Base-by-base conservation (phyloP, 2,329 filamentous ascomycete species). In the Macrophomina pseudophaseolina region DNA sequence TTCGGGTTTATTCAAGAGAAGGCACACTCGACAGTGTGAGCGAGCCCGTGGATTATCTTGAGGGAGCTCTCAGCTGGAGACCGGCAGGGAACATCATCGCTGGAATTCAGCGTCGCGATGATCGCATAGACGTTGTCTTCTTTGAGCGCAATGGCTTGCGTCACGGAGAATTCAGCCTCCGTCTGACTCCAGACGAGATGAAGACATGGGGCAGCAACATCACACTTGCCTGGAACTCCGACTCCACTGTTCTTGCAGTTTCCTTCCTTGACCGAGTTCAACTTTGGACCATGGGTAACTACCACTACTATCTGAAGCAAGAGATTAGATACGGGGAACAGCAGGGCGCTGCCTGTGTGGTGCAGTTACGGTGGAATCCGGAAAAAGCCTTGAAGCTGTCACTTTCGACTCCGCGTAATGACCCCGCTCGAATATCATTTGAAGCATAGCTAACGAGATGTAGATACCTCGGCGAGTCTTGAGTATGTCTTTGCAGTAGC, bases 231-330 rank as follows among this genome's bases (percentile, higher is more conserved):
- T 99, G 95, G 95, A 99, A 97, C 74, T 85, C 88, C 4, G 94
- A 99, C 76, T 99, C 95, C 0, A 94, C 90, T 1, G 92, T 97
- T 0, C 84, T 99, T 53, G 93, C 94, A 5, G 89, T 97, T n/a
- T 84, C 87, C 1, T 87, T 94, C 71, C 82, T 83, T 38, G 87
- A 93, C 70, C 86, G 88, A 66, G 81, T 95, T n/a, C 95, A 99
- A 75, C 82, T 99, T 1, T 99, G 95, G 95, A 97, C 93, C 0
- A 97, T 91, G 85, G 91, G 93, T 23, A 99, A 99, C 77, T 99
- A 99, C 72, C 92, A 98, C 76, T 99, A 95, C 87, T 98, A 98
- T 77, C 84, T 99, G 16, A 99, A 99, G 80, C 93, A 97, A 76
- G 93, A 97, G 75, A 84, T 97, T 6, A 79, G 73, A 71, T 12